A percentile compares a stretch with the other conserved stretches of the same genome.
Conservation (phyloP, 345 rosid species). For the Hibiscus trionum region DNA sequence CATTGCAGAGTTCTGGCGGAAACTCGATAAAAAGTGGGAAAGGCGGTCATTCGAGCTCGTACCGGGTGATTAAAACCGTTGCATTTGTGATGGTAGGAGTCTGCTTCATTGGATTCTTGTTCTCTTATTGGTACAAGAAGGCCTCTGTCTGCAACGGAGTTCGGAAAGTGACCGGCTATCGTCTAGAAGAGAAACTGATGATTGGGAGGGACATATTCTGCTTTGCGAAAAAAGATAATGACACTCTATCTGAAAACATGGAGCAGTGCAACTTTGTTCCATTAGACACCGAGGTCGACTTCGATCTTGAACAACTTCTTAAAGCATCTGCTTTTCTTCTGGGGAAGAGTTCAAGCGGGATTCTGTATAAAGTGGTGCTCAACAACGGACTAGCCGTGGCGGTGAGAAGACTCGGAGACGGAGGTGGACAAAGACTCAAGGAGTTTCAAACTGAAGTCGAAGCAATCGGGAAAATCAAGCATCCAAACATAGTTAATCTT, state of each 20-base stretch:
- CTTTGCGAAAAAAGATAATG: conserved; percentile 37
- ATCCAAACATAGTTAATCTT: conserved; percentile 68
- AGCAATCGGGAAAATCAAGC: conserved; percentile 77
- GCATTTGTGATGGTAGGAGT: conserved; percentile 37
- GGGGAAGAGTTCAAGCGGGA: conserved; percentile 77
- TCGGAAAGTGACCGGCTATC: conserved; percentile 20
- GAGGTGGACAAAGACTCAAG: conserved; percentile 62
- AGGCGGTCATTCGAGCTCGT: conserved; percentile 11
- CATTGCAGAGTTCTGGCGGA: conserved; percentile 10
- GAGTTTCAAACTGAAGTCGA: conserved; percentile 87
- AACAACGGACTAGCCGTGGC: conserved; percentile 55
- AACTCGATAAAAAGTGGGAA: conserved; percentile 15
- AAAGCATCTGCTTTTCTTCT: conserved; percentile 90
- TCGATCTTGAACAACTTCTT: conserved; percentile 73
- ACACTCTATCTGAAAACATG: conserved; percentile 40
- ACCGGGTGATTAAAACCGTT: conserved; percentile 9
- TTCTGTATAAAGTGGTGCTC: conserved; percentile 82
- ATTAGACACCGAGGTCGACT: conserved; percentile 47
- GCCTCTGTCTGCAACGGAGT: conserved; percentile 18
- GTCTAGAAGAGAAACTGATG: conserved; percentile 34
- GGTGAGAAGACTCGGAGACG: conserved; percentile 74
- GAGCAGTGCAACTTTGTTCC: conserved; percentile 59
- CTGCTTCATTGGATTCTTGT: conserved; percentile 39
- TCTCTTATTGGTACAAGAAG: conserved; percentile 40
- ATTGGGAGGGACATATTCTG: conserved; percentile 46